Conservation (phyloP, 192 early-diverging fungal species). For the Backusella mclennaniae region DNA sequence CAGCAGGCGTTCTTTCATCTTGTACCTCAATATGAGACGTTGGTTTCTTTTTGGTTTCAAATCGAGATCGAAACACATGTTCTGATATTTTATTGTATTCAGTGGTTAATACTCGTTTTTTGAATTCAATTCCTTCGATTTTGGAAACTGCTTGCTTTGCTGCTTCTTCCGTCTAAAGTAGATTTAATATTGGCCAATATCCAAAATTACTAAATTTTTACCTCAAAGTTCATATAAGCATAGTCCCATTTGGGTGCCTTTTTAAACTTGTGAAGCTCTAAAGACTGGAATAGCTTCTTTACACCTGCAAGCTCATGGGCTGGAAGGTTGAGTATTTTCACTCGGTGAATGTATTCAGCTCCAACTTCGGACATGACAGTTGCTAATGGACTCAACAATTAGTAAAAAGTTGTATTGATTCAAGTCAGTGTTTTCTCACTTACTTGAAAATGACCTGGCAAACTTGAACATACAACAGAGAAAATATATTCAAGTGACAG, state of each 20-base stretch:
- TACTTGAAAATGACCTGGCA: slow-evolving; percentile 6
- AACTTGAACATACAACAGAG: neutral
- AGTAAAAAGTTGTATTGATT: neutral
- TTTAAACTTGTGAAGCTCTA: slow-evolving; percentile 8
- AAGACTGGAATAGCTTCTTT: neutral
- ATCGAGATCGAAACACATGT: neutral
- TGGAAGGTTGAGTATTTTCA: slow-evolving; percentile 14
- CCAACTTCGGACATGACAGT: neutral
- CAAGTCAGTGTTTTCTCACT: neutral
- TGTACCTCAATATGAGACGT: slow-evolving; percentile 9
- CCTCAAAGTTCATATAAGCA: slow-evolving; percentile 21
- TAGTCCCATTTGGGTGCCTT: slow-evolving; percentile 21
- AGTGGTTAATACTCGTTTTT: slow-evolving; percentile 7
- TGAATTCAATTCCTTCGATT: slow-evolving; percentile 16
- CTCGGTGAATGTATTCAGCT: slow-evolving; percentile 7
- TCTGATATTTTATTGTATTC: slow-evolving; percentile 16
- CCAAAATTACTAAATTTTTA: neutral
- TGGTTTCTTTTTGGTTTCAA: slow-evolving; percentile 9
- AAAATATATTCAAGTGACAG: neutral
- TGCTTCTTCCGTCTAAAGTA: slow-evolving; percentile 10
- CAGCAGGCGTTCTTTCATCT: slow-evolving; percentile 44
- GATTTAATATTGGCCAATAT: no score
- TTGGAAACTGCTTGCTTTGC: slow-evolving; percentile 9
- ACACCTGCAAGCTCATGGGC: neutral
- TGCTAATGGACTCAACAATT: neutral